These are phyloP conservation scores for Mariannaea elegans DNA, from an alignment of 2,329 filamentous ascomycete species.

Conservation along the genomic window DNA sequence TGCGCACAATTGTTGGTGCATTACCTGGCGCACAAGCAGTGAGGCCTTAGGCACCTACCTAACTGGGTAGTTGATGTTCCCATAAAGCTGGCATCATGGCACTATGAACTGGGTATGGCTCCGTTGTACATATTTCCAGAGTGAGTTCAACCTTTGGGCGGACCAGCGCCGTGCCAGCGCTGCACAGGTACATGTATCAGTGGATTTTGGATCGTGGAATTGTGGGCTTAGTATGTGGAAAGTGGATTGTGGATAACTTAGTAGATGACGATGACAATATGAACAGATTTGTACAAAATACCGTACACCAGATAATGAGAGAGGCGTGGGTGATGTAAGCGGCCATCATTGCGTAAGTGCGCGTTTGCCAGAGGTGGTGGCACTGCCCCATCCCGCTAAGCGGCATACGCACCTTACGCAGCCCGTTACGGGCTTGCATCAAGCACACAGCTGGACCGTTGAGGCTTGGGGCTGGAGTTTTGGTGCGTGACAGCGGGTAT, in stretches of 20 bases:
- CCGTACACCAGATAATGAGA: not conserved
- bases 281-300: not conserved
- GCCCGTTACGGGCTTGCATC: constrained; percentile 1
- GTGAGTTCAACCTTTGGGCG: constrained; percentile 17
- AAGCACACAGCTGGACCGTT: not conserved
- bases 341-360: constrained; percentile 33
- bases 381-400: not conserved
- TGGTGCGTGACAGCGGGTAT: not conserved
- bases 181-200: not conserved
- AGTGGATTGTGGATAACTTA: constrained; percentile 31
- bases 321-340: constrained; percentile 20
- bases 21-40: constrained; percentile 17
- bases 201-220: constrained; percentile 22
- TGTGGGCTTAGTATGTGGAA: constrained; percentile 28
- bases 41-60: constrained; percentile 38
- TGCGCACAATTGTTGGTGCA: constrained; percentile 27
- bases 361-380: not conserved
- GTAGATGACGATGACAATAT: constrained; percentile 27
- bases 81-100: constrained; percentile 9
- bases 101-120: constrained; percentile 23
- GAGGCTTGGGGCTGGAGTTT: not conserved
- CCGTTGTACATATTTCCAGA: constrained; percentile 21
- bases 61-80: constrained; percentile 20
- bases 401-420: not conserved
- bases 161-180: constrained; percentile 19